Evolutionary conservation across 176 grass and related monocot species (phyloP).

Genomic region (Bothriochloa decipiens): DNA sequence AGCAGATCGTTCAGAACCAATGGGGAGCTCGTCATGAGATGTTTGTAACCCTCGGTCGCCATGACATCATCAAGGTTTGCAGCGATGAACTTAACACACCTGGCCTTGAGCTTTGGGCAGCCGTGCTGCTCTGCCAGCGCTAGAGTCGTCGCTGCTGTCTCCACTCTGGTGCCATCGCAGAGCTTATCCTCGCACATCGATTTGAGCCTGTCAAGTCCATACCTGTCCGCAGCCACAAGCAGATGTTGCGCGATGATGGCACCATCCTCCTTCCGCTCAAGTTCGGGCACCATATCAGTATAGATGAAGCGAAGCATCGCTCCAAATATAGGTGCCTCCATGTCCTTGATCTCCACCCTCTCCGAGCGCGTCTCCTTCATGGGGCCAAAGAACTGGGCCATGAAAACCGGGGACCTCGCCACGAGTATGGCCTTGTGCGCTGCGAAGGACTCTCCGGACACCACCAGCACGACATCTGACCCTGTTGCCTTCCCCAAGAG

Average conservation of each 20-base stretch:
- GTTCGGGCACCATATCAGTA: conserved; percentile 37
- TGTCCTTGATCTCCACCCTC: conserved; percentile 36
- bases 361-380: conserved; percentile 18
- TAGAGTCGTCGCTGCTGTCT: conserved; percentile 37
- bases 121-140: conserved; percentile 55
- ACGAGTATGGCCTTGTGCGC: conserved; percentile 40
- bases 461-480: neutral
- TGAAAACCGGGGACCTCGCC: conserved; percentile 41
- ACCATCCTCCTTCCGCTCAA: neutral
- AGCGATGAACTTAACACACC: conserved; percentile 51
- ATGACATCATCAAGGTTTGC: conserved; percentile 33
- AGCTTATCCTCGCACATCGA: conserved; percentile 48
- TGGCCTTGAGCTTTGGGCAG: conserved; percentile 51
- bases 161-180: conserved; percentile 13
- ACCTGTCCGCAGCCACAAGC: conserved; percentile 48
- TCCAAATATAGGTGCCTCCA: conserved; percentile 40
- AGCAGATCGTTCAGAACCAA: neutral
- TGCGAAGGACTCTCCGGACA: conserved; percentile 13
- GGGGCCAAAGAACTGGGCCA: conserved; percentile 45
- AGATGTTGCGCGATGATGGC: conserved; percentile 38
- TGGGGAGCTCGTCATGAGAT: conserved; percentile 7
- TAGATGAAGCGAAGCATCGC: conserved; percentile 68
- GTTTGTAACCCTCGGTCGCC: conserved; percentile 18
- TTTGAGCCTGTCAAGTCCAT: conserved; percentile 55
- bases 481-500: conserved; percentile 23